These are phyloP conservation scores for Corylus avellana DNA, from an alignment of 306 rosid species.

Conservation along the genomic window DNA sequence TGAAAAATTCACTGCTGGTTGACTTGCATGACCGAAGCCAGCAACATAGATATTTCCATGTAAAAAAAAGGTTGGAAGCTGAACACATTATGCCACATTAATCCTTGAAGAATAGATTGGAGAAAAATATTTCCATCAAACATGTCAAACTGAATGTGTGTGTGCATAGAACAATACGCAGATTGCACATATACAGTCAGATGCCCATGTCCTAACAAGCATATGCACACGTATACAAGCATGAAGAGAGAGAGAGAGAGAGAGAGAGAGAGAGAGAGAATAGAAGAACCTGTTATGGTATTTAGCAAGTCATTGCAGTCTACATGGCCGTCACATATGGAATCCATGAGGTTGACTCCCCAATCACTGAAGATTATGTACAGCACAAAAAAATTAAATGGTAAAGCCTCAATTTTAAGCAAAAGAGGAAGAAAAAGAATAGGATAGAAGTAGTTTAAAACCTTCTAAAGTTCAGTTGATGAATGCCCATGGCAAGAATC, in stretches of 20 bases:
- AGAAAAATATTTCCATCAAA: slow-evolving; percentile 21
- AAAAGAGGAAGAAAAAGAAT: slow-evolving; percentile 10
- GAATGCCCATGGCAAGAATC: slow-evolving; percentile 70
- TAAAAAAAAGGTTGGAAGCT: slow-evolving; percentile 14
- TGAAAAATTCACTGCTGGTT: neutral
- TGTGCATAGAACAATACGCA: neutral
- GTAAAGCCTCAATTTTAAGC: neutral
- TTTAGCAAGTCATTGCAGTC: slow-evolving; percentile 75
- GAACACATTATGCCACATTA: neutral
- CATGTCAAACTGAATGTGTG: neutral
- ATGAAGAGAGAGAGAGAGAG: neutral
- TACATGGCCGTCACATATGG: slow-evolving; percentile 63
- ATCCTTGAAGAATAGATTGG: slow-evolving; percentile 9
- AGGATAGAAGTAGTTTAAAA: slow-evolving; percentile 14
- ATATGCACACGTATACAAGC: too few relatives aligned
- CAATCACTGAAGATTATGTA: slow-evolving; percentile 60
- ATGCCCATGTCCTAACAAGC: too few relatives aligned
- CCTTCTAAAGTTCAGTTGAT: slow-evolving; percentile 77
- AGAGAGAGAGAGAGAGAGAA: neutral
- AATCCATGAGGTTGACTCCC: slow-evolving; percentile 72
- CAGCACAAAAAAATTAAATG: slow-evolving; percentile 6
- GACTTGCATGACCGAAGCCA: neutral
- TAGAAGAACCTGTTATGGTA: slow-evolving; percentile 75
- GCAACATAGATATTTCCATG: neutral
- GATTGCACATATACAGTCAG: slow-evolving; percentile 6